Base-by-base conservation (phyloP, 805 yeast genomes). In the Helenozyma rhizophorensis region DNA sequence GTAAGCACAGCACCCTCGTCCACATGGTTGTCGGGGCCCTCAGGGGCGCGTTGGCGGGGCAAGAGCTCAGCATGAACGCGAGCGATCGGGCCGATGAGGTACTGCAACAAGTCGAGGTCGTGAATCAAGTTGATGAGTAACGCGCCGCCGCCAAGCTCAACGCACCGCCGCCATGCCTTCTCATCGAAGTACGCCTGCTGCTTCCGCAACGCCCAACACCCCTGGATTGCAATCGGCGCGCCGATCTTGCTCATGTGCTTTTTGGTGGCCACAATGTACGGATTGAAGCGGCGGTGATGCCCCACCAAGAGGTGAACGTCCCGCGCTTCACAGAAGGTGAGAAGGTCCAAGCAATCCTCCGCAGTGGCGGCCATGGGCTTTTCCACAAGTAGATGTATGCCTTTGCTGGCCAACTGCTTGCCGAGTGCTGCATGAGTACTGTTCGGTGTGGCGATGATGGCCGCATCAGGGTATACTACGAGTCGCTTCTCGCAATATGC, bases 1-100 rank as follows among this genome's bases (percentile, higher is more conserved):
- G 69, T 63, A 16, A 65, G 51, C 3, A 54, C 62, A 1, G 70
- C 71, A 6, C 71, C 71, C 39, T 65, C 70, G 39, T 65, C 71
- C 22, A 59, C 69, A 23, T 48, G 47, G 23, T 52, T 48, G 19
- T 39, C 36, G 12, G 34, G 38, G 4, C 37, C 39, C 27, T 42
- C 48, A 1, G 42, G 28, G 6, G 14, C 11, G 34, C 69, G 47
- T 36, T 61, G 68, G 28, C 53, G 55, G 16, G 53, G 47, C 30
- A 63, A 48, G 17, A 52, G 45, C 33, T 65, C 70, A 2, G 70
- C 69, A 36, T 59, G 64, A 11, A 65, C 65, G 19, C 54, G 54
- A 21, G 48, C 54, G 23, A 65, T 54, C 1, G 68, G 68, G 1
- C 71, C 71, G 21, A 65, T 43, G 14, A 65, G 46, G 40, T 62